Base-by-base conservation (phyloP, 495 filamentous ascomycete species). In the Cladorrhinum samala region DNA sequence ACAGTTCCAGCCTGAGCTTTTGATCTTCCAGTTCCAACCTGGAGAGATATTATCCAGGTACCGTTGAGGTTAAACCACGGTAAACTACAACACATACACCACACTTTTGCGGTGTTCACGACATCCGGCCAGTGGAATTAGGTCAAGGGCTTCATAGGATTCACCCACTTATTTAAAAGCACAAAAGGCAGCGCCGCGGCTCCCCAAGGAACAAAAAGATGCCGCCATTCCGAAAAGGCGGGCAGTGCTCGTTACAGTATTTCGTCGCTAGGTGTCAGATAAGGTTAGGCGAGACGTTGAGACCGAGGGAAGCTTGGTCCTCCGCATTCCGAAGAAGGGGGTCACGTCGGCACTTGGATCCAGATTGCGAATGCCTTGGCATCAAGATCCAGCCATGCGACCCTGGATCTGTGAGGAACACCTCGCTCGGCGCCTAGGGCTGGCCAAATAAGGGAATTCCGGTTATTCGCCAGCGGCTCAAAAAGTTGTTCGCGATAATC, bases 231-330 rank as follows among this genome's bases (percentile, higher is more conserved):
- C 30, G 30, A 37, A 7, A 14, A 14, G 7, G 30, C 30, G 30
- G 30, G 30, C 30, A 37, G 30, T 37, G 30, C 30, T 37, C 14
- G 30, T 37, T 14, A 37, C 30, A 37, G 14, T n/a, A n/a, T 51
- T 18, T 27, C 18, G 20, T 25, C 33, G 36, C 44, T 8, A 30
- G 19, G 30, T 39, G 13, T 40, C 46, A 49, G 53, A 44, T 11
- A 23, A 55, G 4, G 18, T 9, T 55, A 39, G 8, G 45, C 53
- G 38, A 41, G 53, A 56, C 11, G 19, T 45, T 56, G 53, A 56
- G 41, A 56, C 53, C 46, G 19, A 24, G 19, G 21, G 49, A 41
- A 19, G 53, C 21, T 39, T 44, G 48, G 47, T 23, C 25, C n/a
- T 18, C 47, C 17, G 17, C 17, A 30, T 40, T 49, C 24, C 47